Conservation (phyloP, 768 basidiomycete species). For the Collybiopsis luxurians region DNA sequence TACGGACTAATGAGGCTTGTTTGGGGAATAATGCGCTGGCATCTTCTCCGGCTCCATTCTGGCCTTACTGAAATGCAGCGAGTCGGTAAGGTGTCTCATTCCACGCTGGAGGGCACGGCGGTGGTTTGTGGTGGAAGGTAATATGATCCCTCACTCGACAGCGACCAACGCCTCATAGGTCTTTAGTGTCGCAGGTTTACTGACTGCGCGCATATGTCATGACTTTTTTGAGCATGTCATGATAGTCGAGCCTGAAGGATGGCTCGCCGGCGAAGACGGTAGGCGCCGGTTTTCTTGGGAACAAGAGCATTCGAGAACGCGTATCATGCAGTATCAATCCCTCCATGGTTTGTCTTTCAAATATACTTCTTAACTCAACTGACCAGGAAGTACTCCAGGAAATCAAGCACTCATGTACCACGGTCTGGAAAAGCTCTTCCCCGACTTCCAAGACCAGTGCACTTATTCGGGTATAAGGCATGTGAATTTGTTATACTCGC, state of each 20-base stretch:
- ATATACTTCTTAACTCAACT: neutral
- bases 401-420: neutral
- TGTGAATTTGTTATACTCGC: too few species aligned
- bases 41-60: too few species aligned
- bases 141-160: neutral
- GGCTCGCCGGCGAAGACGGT: neutral
- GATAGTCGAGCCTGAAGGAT: slow-evolving; percentile 20
- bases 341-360: neutral
- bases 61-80: too few species aligned
- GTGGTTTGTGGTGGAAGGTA: neutral
- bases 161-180: neutral
- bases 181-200: slow-evolving; percentile 18
- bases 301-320: neutral
- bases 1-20: too few species aligned
- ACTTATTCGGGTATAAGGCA: slow-evolving; percentile 12
- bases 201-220: slow-evolving; percentile 22
- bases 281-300: neutral
- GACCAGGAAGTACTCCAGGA: neutral
- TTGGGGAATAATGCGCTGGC: too few species aligned
- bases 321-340: neutral
- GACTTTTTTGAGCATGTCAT: slow-evolving; percentile 21
- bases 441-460: slow-evolving; percentile 19
- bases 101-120: neutral
- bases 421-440: slow-evolving; percentile 3
- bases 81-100: too few species aligned